phyloP scores from a whole-genome alignment of 306 rosid species.

The Acacia crassicarpa region DNA sequence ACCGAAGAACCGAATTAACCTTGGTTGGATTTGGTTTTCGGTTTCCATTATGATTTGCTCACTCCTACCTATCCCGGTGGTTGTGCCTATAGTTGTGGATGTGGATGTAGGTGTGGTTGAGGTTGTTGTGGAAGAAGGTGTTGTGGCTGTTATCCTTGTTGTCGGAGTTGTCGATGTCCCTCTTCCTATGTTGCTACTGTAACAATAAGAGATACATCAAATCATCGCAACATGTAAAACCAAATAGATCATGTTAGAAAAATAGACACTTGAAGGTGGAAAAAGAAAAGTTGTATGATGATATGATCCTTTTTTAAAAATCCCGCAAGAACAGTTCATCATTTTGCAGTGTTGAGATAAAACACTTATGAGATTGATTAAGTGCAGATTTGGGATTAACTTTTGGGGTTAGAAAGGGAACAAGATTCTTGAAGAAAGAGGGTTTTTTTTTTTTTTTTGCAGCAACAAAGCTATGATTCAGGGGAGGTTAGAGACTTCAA shows the following conservation, averaged over 20 bases:
- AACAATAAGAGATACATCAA: constrained; percentile 1
- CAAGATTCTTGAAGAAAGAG: background rate
- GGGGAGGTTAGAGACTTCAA: no score
- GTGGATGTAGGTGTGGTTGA: constrained; percentile 25
- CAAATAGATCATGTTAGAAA: constrained; percentile 3
- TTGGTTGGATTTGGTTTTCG: constrained; percentile 11
- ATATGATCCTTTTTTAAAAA: background rate
- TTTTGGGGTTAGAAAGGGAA: constrained; percentile 3
- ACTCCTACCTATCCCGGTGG: background rate
- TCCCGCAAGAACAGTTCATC: background rate
- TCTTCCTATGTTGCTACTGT: constrained; percentile 46
- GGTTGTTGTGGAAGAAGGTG: constrained; percentile 26
- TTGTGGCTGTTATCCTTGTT: constrained; percentile 36
- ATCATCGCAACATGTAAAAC: background rate
- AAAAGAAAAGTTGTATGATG: background rate
- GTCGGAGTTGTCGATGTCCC: constrained; percentile 16
- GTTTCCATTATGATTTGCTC: constrained; percentile 4
- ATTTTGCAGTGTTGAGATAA: background rate
- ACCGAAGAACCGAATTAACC: background rate
- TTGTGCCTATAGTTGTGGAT: constrained; percentile 28
- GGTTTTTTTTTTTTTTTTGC: background rate
- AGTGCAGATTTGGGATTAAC: constrained; percentile 14
- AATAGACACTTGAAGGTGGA: background rate
- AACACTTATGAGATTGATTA: background rate
- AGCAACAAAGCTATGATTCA: no score